Conservation (phyloP, 2,329 filamentous ascomycete species). For the Epichloe sibirici region DNA sequence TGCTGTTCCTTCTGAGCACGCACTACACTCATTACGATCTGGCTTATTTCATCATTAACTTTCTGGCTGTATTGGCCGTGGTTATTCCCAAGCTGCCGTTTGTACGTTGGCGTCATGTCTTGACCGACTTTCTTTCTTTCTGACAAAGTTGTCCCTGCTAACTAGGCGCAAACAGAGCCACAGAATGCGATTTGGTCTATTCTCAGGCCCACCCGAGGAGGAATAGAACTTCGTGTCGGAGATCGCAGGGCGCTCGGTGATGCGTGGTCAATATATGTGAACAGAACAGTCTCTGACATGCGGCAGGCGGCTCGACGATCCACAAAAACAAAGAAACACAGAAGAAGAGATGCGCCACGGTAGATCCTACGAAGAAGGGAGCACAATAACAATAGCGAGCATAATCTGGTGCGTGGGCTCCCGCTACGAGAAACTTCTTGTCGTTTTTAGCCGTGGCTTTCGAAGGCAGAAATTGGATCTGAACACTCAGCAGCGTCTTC, state of each 20-base stretch:
- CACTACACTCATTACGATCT: constrained; percentile 98
- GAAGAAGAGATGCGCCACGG: constrained; percentile 5
- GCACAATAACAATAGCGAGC: constrained; percentile 22
- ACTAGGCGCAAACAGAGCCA: constrained; percentile 45
- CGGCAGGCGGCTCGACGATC: background rate
- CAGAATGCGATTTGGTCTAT: constrained; percentile 64
- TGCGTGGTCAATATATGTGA: background rate
- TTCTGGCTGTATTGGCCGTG: constrained; percentile 79
- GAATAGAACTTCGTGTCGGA: constrained; percentile 8
- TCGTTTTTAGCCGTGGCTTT: constrained; percentile 15
- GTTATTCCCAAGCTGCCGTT: constrained; percentile 94
- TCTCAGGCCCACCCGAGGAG: constrained; percentile 56
- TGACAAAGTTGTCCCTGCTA: constrained; percentile 9
- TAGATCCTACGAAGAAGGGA: constrained; percentile 5
- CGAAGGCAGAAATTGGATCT: constrained; percentile 18
- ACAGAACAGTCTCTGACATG: background rate
- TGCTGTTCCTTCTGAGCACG: constrained; percentile 90
- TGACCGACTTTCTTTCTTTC: background rate
- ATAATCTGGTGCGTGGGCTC: constrained; percentile 20
- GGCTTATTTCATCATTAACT: constrained; percentile 95
- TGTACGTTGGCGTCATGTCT: constrained; percentile 43
- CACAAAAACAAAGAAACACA: constrained; percentile 1
- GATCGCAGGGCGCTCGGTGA: constrained; percentile 2
- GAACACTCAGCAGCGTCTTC: constrained; percentile 12
- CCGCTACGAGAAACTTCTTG: constrained; percentile 14